Evolutionary conservation across 2,329 filamentous ascomycete species (phyloP).

Genomic region (Fusarium sp.): DNA sequence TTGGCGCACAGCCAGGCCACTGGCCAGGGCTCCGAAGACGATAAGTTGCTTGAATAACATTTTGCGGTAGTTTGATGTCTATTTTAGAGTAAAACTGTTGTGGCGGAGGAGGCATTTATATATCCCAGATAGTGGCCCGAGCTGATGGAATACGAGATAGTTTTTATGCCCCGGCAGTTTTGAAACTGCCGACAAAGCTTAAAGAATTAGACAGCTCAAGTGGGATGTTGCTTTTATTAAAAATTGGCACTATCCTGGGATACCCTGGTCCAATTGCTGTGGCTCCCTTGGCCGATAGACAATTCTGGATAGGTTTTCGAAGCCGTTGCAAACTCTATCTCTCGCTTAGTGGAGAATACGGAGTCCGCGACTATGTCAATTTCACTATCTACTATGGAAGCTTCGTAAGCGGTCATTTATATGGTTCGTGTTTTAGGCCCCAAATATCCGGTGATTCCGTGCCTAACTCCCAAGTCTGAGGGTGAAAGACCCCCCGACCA

Average conservation of each 20-base stretch:
- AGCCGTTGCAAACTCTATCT: conserved; percentile 25
- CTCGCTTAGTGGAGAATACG: conserved; percentile 23
- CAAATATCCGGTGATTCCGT: neutral
- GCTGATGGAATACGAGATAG: conserved; percentile 22
- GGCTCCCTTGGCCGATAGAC: conserved; percentile 17
- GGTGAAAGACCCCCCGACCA: too few relatives aligned
- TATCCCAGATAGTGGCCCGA: neutral
- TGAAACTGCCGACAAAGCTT: conserved; percentile 19
- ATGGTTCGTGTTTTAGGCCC: neutral
- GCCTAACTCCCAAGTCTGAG: neutral
- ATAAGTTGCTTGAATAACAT: conserved; percentile 27
- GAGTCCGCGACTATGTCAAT: neutral
- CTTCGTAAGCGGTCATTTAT: neutral
- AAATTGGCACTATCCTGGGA: neutral
- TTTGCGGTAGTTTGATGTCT: neutral
- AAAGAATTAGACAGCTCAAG: neutral
- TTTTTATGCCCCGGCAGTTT: neutral
- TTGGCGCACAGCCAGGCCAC: conserved; percentile 47
- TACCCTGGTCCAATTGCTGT: conserved; percentile 4
- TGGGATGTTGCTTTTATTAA: neutral
- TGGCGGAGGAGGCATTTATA: conserved; percentile 1
- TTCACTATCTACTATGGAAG: neutral
- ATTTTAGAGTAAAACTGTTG: accelerated
- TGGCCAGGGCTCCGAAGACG: conserved; percentile 25
- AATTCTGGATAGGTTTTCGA: neutral